Percentiles rank a stretch among this genome's conserved stretches.
phyloP scores from a whole-genome alignment of 106 monocot genomes.

The Ottelia alismoides region DNA sequence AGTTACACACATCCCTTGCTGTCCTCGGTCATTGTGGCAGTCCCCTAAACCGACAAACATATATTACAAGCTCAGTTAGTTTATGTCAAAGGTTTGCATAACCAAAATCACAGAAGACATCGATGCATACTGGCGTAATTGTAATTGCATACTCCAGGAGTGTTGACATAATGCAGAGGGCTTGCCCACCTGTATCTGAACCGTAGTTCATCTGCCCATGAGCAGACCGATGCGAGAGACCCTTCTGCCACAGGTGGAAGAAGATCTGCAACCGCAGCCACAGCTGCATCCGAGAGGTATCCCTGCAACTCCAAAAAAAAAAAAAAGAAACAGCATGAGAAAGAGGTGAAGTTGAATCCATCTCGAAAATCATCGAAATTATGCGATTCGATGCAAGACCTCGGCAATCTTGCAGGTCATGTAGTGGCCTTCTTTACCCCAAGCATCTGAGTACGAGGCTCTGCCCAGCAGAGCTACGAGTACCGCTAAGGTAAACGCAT shows the following conservation, averaged over 20 bases:
- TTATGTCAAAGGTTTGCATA: background rate
- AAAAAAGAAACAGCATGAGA: background rate
- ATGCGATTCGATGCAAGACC: slow-evolving; percentile 16
- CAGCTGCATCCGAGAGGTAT: slow-evolving; percentile 38
- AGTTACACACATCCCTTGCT: slow-evolving; percentile 47
- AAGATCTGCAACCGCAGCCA: slow-evolving; percentile 40
- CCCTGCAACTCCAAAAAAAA: slow-evolving; percentile 14
- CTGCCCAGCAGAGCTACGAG: no score
- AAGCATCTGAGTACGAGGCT: no score
- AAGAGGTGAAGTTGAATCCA: background rate
- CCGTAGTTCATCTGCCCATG: slow-evolving; percentile 65
- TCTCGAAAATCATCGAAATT: background rate
- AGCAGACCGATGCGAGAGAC: slow-evolving; percentile 56
- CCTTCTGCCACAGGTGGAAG: slow-evolving; percentile 52
- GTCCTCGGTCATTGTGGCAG: slow-evolving; percentile 42
- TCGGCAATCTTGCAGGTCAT: slow-evolving; percentile 90
- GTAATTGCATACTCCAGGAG: slow-evolving; percentile 70
- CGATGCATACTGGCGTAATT: background rate
- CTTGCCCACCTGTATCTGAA: slow-evolving; percentile 67
- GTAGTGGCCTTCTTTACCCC: slow-evolving; percentile 72
- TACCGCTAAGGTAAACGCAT: no score
- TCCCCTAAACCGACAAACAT: no score
- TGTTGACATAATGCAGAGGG: slow-evolving; percentile 73
- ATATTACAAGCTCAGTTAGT: background rate
- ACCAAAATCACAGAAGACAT: background rate